Evolutionary conservation across 176 grass and related monocot genomes (phyloP).

Genomic region (Rhipidocladum racemiflorum): DNA sequence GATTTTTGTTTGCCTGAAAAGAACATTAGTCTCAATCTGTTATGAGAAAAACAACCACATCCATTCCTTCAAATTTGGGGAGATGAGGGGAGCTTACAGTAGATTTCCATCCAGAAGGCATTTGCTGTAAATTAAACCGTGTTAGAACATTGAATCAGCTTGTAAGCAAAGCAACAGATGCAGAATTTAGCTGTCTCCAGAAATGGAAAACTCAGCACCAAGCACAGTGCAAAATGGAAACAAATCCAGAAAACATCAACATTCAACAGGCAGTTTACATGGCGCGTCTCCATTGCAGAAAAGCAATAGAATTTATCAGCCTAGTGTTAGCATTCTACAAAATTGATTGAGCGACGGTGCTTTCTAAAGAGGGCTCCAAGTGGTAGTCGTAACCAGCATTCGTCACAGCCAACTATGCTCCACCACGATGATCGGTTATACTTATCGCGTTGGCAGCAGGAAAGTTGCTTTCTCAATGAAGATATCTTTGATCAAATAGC

Average conservation of each 20-base stretch:
- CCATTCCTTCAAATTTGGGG: constrained; percentile 18
- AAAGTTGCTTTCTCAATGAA: not conserved
- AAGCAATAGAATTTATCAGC: not conserved
- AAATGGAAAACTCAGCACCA: not conserved
- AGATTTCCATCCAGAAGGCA: constrained; percentile 81
- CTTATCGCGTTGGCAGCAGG: not conserved
- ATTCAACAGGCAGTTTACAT: not conserved
- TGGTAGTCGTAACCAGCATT: not conserved
- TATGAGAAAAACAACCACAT: not conserved
- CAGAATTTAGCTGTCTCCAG: not conserved
- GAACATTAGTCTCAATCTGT: not conserved
- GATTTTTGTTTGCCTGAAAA: constrained; percentile 93
- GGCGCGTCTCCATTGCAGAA: not conserved
- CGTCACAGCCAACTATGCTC: not conserved
- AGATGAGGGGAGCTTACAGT: constrained; percentile 55
- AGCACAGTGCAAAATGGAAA: not conserved
- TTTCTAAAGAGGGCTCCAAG: not conserved
- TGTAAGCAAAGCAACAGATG: constrained; percentile 6
- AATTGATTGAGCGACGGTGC: not conserved
- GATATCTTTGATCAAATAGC: not conserved
- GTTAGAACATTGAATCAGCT: constrained; percentile 3
- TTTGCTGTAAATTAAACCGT: constrained; percentile 50
- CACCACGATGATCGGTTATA: not conserved
- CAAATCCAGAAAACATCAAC: not conserved
- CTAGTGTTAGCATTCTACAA: not conserved